phyloP scores from a whole-genome alignment of 2,329 filamentous ascomycete genomes.

The Colletotrichum agaves region DNA sequence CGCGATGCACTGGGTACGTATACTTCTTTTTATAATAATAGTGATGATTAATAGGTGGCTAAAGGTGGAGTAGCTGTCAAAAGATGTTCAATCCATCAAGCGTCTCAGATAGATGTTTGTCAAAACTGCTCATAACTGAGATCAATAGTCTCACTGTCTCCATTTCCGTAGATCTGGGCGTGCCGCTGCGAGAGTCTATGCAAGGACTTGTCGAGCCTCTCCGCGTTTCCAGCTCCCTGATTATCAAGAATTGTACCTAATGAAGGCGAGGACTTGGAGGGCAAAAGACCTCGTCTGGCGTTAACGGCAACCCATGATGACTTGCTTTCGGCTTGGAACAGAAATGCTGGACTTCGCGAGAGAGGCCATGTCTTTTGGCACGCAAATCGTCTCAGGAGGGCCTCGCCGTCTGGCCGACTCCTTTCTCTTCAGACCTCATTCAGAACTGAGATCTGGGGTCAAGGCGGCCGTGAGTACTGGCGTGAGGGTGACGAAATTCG shows the following conservation, averaged over 20 bases:
- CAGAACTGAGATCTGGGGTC: too few species aligned
- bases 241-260: background rate
- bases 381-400: background rate
- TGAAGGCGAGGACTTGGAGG: background rate
- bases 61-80: background rate
- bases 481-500: too few species aligned
- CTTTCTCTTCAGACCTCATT: too few species aligned
- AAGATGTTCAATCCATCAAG: too few species aligned
- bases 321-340: background rate
- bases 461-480: too few species aligned
- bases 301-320: background rate
- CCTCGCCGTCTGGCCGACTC: too few species aligned
- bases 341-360: background rate
- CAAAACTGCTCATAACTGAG: too few species aligned
- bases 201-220: background rate
- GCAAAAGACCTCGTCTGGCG: background rate
- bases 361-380: background rate
- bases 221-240: background rate
- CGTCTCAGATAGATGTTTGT: too few species aligned
- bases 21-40: background rate
- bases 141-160: too few species aligned
- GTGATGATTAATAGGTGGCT: background rate
- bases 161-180: too few species aligned
- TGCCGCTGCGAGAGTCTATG: too few species aligned
- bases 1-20: background rate